phyloP scores from a whole-genome alignment of 768 basidiomycete genomes.

The Russula abietina region DNA sequence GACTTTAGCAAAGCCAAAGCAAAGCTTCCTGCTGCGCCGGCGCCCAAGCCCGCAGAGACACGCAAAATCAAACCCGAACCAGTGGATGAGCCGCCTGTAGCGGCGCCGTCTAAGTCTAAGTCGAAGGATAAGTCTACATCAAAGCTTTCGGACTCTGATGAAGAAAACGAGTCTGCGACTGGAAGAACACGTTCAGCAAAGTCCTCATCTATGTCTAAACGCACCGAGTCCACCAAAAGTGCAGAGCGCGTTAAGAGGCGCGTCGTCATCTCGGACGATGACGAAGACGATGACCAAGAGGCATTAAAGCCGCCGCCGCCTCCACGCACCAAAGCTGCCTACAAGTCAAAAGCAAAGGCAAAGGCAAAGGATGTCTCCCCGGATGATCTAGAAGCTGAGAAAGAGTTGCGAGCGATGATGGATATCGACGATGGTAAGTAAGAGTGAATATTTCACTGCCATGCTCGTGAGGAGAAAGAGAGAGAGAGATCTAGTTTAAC shows the following conservation, averaged over 20 bases:
- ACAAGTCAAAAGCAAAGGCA: slow-evolving; percentile 28
- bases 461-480: not conserved
- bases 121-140: slow-evolving; percentile 22
- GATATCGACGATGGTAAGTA: slow-evolving; percentile 64
- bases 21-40: slow-evolving; percentile 6
- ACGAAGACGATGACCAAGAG: slow-evolving; percentile 54
- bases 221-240: slow-evolving; percentile 12
- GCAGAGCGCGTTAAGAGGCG: slow-evolving; percentile 40
- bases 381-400: slow-evolving; percentile 41
- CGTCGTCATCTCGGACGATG: slow-evolving; percentile 56
- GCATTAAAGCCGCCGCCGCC: slow-evolving; percentile 31
- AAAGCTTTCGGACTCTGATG: slow-evolving; percentile 27
- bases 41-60: slow-evolving; percentile 14
- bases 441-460: slow-evolving; percentile 3
- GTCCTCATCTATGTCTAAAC: slow-evolving; percentile 19
- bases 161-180: slow-evolving; percentile 25
- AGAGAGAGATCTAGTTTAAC: not conserved
- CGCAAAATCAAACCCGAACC: slow-evolving; percentile 23
- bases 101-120: not conserved
- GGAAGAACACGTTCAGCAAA: slow-evolving; percentile 14
- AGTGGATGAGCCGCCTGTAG: slow-evolving; percentile 9
- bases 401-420: slow-evolving; percentile 57
- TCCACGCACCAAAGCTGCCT: slow-evolving; percentile 33
- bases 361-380: slow-evolving; percentile 34
- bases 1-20: slow-evolving; percentile 39